Conservation (phyloP, 208 protist genomes). For the Porcisia hertigi region DNA sequence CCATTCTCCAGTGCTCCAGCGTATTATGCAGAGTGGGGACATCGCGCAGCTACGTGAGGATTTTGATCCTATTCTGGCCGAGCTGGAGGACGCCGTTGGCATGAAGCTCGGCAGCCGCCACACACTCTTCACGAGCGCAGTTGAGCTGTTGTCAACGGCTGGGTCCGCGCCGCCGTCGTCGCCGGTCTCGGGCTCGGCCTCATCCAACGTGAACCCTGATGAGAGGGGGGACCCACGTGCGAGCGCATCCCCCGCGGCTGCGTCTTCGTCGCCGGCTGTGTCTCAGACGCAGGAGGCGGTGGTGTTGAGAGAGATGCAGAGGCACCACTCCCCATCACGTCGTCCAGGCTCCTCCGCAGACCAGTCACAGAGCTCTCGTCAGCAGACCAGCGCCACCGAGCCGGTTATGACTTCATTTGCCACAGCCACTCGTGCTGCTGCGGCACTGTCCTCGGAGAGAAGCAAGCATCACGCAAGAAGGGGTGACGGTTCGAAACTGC, state of each 20-base stretch:
- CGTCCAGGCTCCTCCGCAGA: not conserved
- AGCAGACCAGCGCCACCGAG: not conserved
- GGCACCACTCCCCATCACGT: not conserved
- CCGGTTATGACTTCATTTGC: not conserved
- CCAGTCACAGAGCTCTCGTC: not conserved
- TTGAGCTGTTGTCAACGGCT: conserved; percentile 50
- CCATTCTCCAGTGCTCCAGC: not conserved
- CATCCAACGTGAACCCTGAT: not conserved
- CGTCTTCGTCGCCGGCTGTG: not conserved
- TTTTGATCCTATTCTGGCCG: conserved; percentile 79
- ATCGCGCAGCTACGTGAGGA: conserved; percentile 77
- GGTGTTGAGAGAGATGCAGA: conserved; percentile 19
- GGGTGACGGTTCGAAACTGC: not conserved
- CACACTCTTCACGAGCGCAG: conserved; percentile 76
- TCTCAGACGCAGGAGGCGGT: conserved; percentile 10
- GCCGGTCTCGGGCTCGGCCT: not conserved
- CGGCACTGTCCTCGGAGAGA: not conserved
- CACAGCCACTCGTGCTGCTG: not conserved
- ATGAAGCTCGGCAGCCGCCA: conserved; percentile 87
- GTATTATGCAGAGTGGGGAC: conserved; percentile 71
- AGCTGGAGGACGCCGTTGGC: conserved; percentile 76
- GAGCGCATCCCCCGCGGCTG: conserved; percentile 5
- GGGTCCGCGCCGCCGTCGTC: not conserved
- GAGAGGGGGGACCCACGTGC: not conserved
- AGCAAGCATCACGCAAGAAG: not conserved